These are phyloP conservation scores for Pythium sukuiense DNA, from an alignment of 352 stramenopile genomes.

Conservation along the genomic window DNA sequence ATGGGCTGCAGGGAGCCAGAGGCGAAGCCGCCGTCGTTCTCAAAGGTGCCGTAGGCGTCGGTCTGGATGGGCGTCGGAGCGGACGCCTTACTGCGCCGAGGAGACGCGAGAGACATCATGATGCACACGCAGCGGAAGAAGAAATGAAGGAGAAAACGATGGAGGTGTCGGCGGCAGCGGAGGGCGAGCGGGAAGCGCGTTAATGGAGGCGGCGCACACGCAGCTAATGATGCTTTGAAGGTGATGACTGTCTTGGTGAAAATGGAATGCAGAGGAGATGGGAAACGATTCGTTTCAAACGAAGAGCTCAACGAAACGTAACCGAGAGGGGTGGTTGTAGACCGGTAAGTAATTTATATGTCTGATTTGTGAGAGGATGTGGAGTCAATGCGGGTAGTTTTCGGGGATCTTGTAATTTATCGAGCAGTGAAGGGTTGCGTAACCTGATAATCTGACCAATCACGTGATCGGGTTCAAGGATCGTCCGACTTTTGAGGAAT, in stretches of 20 bases:
- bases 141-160: conserved; percentile 4
- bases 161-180: not conserved
- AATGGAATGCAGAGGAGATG: not conserved
- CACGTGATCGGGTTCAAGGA: not conserved
- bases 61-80: conserved; percentile 5
- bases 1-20: conserved; percentile 1
- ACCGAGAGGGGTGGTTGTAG: not conserved
- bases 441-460: not conserved
- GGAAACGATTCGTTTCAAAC: too few relatives aligned
- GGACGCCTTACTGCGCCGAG: conserved; percentile 6
- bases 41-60: conserved; percentile 53
- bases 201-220: not conserved
- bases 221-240: not conserved
- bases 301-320: not conserved
- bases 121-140: not conserved
- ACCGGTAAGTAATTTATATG: not conserved
- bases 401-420: not conserved
- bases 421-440: not conserved
- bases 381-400: not conserved
- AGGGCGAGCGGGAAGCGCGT: not conserved
- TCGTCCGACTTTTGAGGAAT: not conserved
- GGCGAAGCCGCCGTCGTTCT: conserved; percentile 9
- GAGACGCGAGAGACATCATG: conserved; percentile 24
- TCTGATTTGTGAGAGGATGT: too few relatives aligned
- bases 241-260: too few relatives aligned